A percentile compares a stretch with the other conserved stretches of the same genome.
Conservation (phyloP, 371 early-diverging fungal species). For the Nosema muscidifuracis region DNA sequence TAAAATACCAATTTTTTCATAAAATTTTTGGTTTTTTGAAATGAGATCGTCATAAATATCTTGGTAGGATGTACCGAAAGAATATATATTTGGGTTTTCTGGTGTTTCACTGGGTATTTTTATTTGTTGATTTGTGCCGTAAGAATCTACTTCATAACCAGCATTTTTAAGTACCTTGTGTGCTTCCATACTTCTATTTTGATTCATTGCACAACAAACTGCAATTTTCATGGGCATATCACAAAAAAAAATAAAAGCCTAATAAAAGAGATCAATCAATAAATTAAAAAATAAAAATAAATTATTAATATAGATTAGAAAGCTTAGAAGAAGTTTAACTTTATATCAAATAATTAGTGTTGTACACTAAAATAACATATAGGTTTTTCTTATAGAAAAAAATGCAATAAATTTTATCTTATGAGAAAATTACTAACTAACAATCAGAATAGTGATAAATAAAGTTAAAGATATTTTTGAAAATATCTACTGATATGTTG, state of each 20-base stretch:
- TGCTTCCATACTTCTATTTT: constrained; percentile 90
- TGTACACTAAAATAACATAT: too few species aligned
- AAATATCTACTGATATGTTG: too few species aligned
- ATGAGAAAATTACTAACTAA: too few species aligned
- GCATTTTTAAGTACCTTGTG: constrained; percentile 71
- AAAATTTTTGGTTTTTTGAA: constrained; percentile 69
- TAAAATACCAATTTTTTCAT: constrained; percentile 72
- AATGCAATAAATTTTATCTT: too few species aligned
- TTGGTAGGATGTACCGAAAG: constrained; percentile 80
- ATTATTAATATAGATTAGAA: too few species aligned
- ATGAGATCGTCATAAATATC: constrained; percentile 75
- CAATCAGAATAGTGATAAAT: too few species aligned
- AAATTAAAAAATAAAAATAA: too few species aligned
- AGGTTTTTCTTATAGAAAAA: too few species aligned
- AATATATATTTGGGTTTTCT: constrained; percentile 77
- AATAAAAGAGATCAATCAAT: not conserved
- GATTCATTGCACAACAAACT: constrained; percentile 87
- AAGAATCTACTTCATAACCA: constrained; percentile 73
- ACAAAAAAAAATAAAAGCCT: not conserved
- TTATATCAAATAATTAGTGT: too few species aligned
- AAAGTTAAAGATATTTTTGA: too few species aligned
- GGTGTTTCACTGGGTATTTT: constrained; percentile 80
- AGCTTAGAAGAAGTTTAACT: too few species aligned
- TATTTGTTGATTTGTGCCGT: constrained; percentile 78
- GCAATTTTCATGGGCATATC: constrained; percentile 65